phyloP scores from a whole-genome alignment of 208 protist species.

The Crithidia sp. region DNA sequence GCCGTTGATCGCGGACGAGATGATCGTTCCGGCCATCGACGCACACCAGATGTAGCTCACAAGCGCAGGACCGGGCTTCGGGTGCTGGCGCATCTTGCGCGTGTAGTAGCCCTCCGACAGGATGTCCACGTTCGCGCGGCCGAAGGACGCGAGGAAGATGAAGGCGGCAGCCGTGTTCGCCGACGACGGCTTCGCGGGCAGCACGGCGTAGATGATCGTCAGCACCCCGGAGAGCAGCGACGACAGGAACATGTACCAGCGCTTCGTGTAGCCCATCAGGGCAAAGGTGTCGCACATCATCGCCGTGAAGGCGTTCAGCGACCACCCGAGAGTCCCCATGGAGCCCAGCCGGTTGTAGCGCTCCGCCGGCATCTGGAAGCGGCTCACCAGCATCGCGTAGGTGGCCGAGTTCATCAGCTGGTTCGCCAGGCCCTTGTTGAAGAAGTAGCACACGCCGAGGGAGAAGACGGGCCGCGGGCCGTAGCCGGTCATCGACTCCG shows the following conservation, averaged over 20 bases:
- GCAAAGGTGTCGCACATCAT: conserved; percentile 55
- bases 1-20: too few species aligned
- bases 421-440: conserved; percentile 53
- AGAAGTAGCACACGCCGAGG: conserved; percentile 52
- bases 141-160: too few species aligned
- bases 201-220: too few species aligned
- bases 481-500: conserved; percentile 24
- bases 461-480: conserved; percentile 35
- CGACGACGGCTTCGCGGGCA: too few species aligned
- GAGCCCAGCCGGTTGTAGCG: background rate
- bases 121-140: too few species aligned
- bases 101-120: too few species aligned
- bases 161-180: too few species aligned
- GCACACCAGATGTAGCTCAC: too few species aligned
- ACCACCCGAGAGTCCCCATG: conserved; percentile 41
- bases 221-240: too few species aligned
- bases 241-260: conserved; percentile 31
- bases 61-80: too few species aligned
- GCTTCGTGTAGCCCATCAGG: conserved; percentile 62
- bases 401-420: conserved; percentile 41
- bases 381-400: conserved; percentile 40
- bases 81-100: too few species aligned
- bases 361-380: conserved; percentile 18
- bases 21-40: too few species aligned
- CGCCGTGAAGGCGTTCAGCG: conserved; percentile 52